A percentile compares a stretch with the other conserved stretches of the same genome.
Conservation (phyloP, 2,329 filamentous ascomycete species). For the Oidium heveae region DNA sequence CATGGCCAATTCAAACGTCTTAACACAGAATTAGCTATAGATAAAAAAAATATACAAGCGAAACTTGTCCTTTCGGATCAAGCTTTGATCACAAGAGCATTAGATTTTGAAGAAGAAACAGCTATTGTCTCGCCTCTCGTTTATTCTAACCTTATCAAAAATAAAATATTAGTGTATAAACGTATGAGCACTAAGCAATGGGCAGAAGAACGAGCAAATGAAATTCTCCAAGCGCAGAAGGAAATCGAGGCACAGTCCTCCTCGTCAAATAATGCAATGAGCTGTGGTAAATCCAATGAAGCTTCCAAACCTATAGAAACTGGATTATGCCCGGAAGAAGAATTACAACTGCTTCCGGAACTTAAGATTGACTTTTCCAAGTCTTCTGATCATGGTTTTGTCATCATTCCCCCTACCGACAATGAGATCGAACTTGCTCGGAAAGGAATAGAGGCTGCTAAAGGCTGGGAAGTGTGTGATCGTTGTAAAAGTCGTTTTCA, state of each 20-base stretch:
- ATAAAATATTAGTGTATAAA: conserved; percentile 49
- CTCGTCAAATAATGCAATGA: neutral
- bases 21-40: conserved; percentile 34
- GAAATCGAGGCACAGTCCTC: conserved; percentile 4
- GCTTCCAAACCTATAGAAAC: conserved; percentile 35
- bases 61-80: conserved; percentile 35
- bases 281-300: conserved; percentile 13
- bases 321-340: conserved; percentile 39
- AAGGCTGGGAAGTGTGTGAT: conserved; percentile 72
- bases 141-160: conserved; percentile 67
- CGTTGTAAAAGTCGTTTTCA: conserved; percentile 71
- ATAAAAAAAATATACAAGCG: conserved; percentile 22
- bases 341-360: conserved; percentile 35
- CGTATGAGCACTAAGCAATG: conserved; percentile 51
- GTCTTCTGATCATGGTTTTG: conserved; percentile 50
- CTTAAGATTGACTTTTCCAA: conserved; percentile 37
- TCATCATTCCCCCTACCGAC: conserved; percentile 37
- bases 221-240: conserved; percentile 18
- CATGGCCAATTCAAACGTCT: conserved; percentile 41
- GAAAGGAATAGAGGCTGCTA: conserved; percentile 36
- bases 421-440: conserved; percentile 41
- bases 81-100: conserved; percentile 38
- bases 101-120: conserved; percentile 57
- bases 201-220: conserved; percentile 31
- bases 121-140: conserved; percentile 40